Conservation (phyloP, 2,329 filamentous ascomycete genomes). For the Colletotrichum lindemuthianum region DNA sequence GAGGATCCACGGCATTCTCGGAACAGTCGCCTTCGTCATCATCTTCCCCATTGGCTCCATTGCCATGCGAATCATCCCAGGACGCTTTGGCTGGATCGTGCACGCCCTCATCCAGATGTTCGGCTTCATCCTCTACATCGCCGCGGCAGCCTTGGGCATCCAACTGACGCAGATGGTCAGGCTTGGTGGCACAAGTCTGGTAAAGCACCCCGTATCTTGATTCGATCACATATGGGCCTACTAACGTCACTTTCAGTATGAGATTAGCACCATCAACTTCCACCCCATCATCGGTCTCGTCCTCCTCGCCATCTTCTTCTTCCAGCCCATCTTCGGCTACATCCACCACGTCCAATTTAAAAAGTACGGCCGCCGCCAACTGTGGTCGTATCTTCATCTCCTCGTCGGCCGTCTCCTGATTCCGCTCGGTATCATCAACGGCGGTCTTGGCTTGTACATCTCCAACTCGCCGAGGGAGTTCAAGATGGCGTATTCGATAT, state of each 20-base stretch:
- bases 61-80: constrained; percentile 50
- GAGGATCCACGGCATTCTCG: constrained; percentile 53
- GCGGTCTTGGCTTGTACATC: constrained; percentile 54
- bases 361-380: constrained; percentile 47
- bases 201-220: constrained; percentile 38
- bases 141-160: constrained; percentile 54
- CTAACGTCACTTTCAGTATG: constrained; percentile 39
- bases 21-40: constrained; percentile 51
- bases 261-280: constrained; percentile 45
- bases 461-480: constrained; percentile 41
- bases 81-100: constrained; percentile 47
- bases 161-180: constrained; percentile 48
- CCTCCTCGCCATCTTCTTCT: constrained; percentile 49
- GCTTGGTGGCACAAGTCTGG: constrained; percentile 43
- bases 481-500: constrained; percentile 50
- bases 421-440: constrained; percentile 56
- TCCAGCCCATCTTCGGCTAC: constrained; percentile 54
- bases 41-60: constrained; percentile 57
- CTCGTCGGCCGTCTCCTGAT: constrained; percentile 53
- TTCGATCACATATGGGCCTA: not conserved
- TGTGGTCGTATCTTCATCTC: constrained; percentile 55
- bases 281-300: constrained; percentile 60
- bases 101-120: constrained; percentile 53
- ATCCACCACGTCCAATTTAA: constrained; percentile 55
- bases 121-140: constrained; percentile 49